Evolutionary conservation across 768 basidiomycete species (phyloP), one percentile per base, ranked within the genome.

Genomic region (Melanogaster broomeanus): DNA sequence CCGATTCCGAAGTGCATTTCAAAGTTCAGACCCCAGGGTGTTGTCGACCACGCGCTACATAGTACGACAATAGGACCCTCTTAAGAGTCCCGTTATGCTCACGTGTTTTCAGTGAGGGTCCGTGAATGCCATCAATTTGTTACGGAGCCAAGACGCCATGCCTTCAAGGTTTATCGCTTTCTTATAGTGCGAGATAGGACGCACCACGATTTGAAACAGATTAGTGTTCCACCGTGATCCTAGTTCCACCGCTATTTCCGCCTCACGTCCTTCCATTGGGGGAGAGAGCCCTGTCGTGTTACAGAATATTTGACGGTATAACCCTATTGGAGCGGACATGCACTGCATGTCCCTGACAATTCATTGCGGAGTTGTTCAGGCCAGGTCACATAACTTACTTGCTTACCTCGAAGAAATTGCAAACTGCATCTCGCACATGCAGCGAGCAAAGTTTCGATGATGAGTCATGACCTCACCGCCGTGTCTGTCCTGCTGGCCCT

Each of bases 31-130:
- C 63, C 64, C 59, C 45, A 28, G 21, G 35, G 39, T 54, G 56
- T 44, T 51, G 55, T 37, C 49, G 47, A 30, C 58, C 47, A 50
- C 44, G 50, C 42, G 40, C 25, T 53, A 53, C 39, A 18, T 53
- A 19, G 64, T 65, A 67, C 62, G 65, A 62, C 56, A 65, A 67
- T 64, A 52, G 53, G 55, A 53, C 55, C 59, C 52, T 45, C 51
- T 54, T 45, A 38, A 41, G 34, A 49, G 46, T 62, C 33, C 54
- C 56, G 61, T 63, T 42, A 59, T 57, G 64, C 40, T 65, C 60
- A 67, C 64, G 64, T 67, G 57, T 65, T 66, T 55, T 45, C 27
- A 51, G 27, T 12, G 64, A 66, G 54, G 63, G 65, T 64, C 56
- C 41, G 37, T 51, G 56, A 55, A 52, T 41, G 64, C 64, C 64